Base-by-base conservation (phyloP, 495 filamentous ascomycete genomes). In the Xanthoparmelia taractica region DNA sequence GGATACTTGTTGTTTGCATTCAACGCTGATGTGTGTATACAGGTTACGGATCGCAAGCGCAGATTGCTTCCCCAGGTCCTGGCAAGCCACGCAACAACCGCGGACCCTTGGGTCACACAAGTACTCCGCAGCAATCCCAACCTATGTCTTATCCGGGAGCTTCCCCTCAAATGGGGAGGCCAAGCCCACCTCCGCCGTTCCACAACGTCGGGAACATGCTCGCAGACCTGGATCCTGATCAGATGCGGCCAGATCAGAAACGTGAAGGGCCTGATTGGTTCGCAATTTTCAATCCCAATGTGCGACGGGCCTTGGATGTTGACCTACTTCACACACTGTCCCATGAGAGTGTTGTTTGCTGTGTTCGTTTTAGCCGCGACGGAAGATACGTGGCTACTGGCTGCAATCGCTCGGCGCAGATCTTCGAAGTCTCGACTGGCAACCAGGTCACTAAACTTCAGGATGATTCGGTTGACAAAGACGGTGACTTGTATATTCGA, bases 271-370 rank as follows among this genome's bases (percentile, higher is more conserved):
- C 80, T 18, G 91, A 95, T 73, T 95, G 91, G 91, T 93, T 90
- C 75, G 89, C 86, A 37, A 85, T 96, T 61, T 95, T 93, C 79
- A 96, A 96, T 75, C 89, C 90, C 48, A 80, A 85, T 58, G 87
- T 95, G 41, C 88, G 87, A 60, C 88, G 91, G 55, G 82, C 90
- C 41, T 79, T 96, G 57, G 91, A 96, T 70, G 89, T 96, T 38
- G 90, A 95, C 63, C 79, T 95, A 29, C 84, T 93, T n/a, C 90
- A 94, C 71, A 91, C 89, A 23, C 79, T 96, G 18, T 80, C 82
- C 63, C 91, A 95, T 68, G 89, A 95, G 67, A 94, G 89, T 65
- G 90, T 94, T 48, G 91, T 96, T 4, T 94, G 90, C 79, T 95
- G 91, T 73, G 91, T 96, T 27, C 79, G 91, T 58, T 96, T 96